phyloP scores from a whole-genome alignment of 495 filamentous ascomycete genomes.

The Aspergillus cristatus region DNA sequence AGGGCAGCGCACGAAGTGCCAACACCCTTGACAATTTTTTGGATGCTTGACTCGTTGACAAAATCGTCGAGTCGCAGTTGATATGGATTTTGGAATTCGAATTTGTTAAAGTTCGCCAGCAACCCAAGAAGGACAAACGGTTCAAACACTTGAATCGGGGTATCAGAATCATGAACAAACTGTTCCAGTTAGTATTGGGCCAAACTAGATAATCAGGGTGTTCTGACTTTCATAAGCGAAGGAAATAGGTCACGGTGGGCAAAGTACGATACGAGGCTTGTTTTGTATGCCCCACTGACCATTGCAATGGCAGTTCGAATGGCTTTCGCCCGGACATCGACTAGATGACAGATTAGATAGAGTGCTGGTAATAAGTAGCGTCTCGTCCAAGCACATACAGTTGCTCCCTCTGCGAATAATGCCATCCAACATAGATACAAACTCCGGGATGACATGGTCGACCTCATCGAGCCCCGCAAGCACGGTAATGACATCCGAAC shows the following conservation, averaged over 20 bases:
- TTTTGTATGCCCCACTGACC: conserved; percentile 88
- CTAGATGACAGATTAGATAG: conserved; percentile 26
- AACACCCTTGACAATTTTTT: conserved; percentile 68
- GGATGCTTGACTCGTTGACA: conserved; percentile 82
- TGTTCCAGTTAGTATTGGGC: conserved; percentile 21
- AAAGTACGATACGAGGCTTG: conserved; percentile 87
- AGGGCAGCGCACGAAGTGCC: conserved; percentile 56
- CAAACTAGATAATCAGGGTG: not conserved
- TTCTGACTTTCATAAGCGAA: conserved; percentile 78
- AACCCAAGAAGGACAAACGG: conserved; percentile 79
- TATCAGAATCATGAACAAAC: conserved; percentile 79
- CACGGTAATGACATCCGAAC: conserved; percentile 85
- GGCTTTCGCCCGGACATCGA: conserved; percentile 67
- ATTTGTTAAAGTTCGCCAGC: conserved; percentile 98
- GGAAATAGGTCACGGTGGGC: conserved; percentile 93
- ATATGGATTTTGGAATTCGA: conserved; percentile 97
- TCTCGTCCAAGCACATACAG: conserved; percentile 40
- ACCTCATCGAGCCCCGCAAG: conserved; percentile 82
- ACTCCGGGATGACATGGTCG: conserved; percentile 77
- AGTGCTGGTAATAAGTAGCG: not conserved
- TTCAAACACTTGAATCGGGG: conserved; percentile 49
- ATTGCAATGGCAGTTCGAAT: conserved; percentile 74
- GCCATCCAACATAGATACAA: conserved; percentile 71
- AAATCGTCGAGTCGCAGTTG: conserved; percentile 93
- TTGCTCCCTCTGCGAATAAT: conserved; percentile 70